Evolutionary conservation across 108 stramenopile genomes (phyloP), one percentile per base, ranked within the genome.

Genomic region (Skeletonema potamos): DNA sequence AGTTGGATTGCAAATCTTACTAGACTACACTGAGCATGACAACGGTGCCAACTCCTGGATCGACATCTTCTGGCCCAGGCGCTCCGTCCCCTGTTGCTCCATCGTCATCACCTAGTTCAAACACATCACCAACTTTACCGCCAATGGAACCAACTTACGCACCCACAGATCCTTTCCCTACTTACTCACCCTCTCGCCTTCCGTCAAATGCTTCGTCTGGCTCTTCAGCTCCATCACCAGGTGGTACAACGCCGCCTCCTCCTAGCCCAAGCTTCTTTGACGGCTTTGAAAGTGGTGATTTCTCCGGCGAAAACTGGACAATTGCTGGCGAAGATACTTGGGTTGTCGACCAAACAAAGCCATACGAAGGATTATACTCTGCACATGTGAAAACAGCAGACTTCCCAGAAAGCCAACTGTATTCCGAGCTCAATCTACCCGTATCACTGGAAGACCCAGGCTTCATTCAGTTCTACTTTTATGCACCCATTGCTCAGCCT

Each of bases 201-300:
- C 57, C 27, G 44, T 27, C 29, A 57, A 65, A 36, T 61, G 6
- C 33, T 37, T 56, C 69, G 4, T 28, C 54, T 15, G 1, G 32
- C 11, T 8, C 54, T 54, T 44, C 46, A 7, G 46, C 58, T 34
- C 69, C 29, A 70, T 58, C 51, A 55, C 34, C 54, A 6, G 7
- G 7, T 34, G 34, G n/a, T n/a, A n/a, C 7, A 34, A 34, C 34
- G 5, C 18, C 56, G 9, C 57, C 24, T 24, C 74, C 66, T 6
- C 20, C 61, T 15, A 34, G 12, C 8, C 54, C 41, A 32, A 44
- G 58, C 20, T 29, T 65, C 28, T 81, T 81, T 41, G 80, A 81
- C 54, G 80, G 80, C 10, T 81, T 81, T 56, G 80, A 81, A 22
- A 74, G 60, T 28, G 80, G 80, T 22, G 80, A 81, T 43, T 74